Conservation (phyloP, 495 filamentous ascomycete genomes). For the Annulohypoxylon moriforme region DNA sequence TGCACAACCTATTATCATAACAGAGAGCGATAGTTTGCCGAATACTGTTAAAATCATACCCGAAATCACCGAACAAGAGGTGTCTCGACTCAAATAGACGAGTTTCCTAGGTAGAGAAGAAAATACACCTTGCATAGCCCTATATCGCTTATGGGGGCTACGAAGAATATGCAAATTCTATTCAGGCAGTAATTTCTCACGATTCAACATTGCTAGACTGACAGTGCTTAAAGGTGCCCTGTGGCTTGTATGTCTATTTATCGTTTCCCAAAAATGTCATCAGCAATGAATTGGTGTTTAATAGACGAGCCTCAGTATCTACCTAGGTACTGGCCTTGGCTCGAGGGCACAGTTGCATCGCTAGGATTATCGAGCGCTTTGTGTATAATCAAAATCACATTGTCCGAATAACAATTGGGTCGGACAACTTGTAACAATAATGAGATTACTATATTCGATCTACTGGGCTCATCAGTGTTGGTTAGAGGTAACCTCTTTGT, state of each 20-base stretch:
- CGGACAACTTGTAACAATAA: neutral
- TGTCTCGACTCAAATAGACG: neutral
- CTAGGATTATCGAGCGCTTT: neutral
- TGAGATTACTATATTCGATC: neutral
- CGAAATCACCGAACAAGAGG: neutral
- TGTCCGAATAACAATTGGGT: neutral
- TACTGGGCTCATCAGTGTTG: neutral
- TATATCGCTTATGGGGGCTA: neutral
- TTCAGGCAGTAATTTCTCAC: no score
- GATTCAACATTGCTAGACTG: no score
- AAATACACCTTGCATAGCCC: neutral
- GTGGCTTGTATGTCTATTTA: no score
- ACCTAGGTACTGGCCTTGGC: neutral
- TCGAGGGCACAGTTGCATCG: neutral
- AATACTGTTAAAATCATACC: neutral
- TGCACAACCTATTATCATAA: neutral
- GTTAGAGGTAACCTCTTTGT: constrained; percentile 19
- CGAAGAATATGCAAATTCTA: no score
- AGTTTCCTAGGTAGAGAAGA: neutral
- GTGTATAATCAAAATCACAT: neutral
- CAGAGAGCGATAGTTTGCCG: neutral
- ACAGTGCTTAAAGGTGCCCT: no score
- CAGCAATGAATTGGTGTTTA: neutral
- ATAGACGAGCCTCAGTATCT: no score
- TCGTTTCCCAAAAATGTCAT: neutral